phyloP scores from a whole-genome alignment of 1,284 basidiomycete species.

The Cutaneotrichosporon sp. region DNA sequence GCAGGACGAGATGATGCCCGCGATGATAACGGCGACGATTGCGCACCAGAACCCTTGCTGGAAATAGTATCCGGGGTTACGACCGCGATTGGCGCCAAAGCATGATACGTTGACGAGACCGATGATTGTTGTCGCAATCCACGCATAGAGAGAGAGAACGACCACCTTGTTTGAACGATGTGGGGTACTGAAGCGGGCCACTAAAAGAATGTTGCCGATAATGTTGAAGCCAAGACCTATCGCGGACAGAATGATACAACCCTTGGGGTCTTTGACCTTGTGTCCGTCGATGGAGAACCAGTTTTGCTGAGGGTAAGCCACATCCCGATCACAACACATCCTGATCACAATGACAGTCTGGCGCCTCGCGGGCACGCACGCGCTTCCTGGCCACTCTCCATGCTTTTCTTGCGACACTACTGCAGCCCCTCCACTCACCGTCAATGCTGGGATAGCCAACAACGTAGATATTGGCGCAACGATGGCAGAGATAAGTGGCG shows the following conservation, averaged over 20 bases:
- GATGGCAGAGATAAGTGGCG: constrained; percentile 48
- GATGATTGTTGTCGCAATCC: constrained; percentile 49
- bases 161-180: background rate
- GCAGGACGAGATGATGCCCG: constrained; percentile 43
- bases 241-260: constrained; percentile 45
- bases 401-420: no score
- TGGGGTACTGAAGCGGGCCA: constrained; percentile 45
- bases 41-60: constrained; percentile 51
- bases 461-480: constrained; percentile 49
- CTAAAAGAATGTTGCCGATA: constrained; percentile 48
- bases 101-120: constrained; percentile 48
- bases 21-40: constrained; percentile 45
- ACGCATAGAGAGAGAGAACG: constrained; percentile 44
- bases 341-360: no score
- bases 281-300: constrained; percentile 41
- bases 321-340: no score
- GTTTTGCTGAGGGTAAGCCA: constrained; percentile 34
- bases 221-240: constrained; percentile 49
- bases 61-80: constrained; percentile 36
- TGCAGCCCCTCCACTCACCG: constrained; percentile 28
- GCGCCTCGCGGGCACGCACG: no score
- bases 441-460: constrained; percentile 51
- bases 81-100: constrained; percentile 31
- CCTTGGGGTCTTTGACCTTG: constrained; percentile 35
- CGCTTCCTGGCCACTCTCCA: no score